A percentile compares a stretch with the other conserved stretches of the same genome.
Conservation (phyloP, 257 asterid genomes). For the Craterostigma plantagineum region DNA sequence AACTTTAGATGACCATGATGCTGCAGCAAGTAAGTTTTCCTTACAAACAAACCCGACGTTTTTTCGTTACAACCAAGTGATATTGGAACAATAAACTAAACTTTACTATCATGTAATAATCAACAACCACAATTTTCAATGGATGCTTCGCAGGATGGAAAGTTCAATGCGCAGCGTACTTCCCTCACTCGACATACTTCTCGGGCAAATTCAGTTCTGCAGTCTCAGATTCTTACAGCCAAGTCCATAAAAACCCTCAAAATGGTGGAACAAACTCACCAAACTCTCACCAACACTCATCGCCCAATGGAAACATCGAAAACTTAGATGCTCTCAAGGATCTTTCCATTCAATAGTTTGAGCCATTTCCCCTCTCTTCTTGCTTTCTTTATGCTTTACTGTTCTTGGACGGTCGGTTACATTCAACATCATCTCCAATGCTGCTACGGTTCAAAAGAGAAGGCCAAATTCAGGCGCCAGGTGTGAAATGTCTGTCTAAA, state of each 20-base stretch:
- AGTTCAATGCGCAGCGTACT: constrained; percentile 53
- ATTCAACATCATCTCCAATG: no score
- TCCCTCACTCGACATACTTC: constrained; percentile 58
- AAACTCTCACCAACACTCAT: constrained; percentile 12
- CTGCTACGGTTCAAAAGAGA: no score
- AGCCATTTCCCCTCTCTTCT: no score
- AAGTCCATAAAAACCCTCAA: constrained; percentile 22
- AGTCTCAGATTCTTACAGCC: constrained; percentile 15
- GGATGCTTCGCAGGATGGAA: constrained; percentile 57
- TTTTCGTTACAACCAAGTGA: background rate
- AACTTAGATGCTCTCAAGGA: constrained; percentile 33
- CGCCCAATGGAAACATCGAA: constrained; percentile 54
- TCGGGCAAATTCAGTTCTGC: constrained; percentile 68
- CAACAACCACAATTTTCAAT: background rate
- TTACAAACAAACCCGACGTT: background rate
- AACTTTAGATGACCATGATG: constrained; percentile 39
- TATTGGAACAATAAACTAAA: constrained; percentile 1
- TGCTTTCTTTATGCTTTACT: no score
- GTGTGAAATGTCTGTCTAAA: no score
- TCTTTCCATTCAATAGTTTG: constrained; percentile 30
- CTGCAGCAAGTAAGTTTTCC: constrained; percentile 52
- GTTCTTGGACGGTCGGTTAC: no score
- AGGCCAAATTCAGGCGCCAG: no score
- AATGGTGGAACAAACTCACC: constrained; percentile 24
- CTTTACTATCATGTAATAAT: background rate